phyloP scores from a whole-genome alignment of 768 basidiomycete genomes.

The Lanmaoa pseudosensibilis region DNA sequence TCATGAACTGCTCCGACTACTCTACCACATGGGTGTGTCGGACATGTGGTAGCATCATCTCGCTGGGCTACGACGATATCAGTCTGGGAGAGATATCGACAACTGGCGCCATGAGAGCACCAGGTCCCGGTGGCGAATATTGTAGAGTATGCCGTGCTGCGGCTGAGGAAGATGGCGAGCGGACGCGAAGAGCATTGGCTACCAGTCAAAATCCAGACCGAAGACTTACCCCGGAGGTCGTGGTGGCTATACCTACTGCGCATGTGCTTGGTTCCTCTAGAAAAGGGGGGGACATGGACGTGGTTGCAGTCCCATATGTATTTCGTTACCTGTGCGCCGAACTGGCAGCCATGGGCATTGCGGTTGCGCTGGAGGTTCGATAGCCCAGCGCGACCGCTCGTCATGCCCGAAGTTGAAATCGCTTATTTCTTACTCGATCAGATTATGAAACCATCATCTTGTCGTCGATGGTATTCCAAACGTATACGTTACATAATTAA shows the following conservation, averaged over 20 bases:
- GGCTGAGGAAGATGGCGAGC: slow-evolving; percentile 62
- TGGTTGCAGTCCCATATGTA: slow-evolving; percentile 94
- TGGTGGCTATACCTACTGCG: slow-evolving; percentile 64
- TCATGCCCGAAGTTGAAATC: not conserved
- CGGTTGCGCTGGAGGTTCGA: slow-evolving; percentile 77
- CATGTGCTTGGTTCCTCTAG: slow-evolving; percentile 58
- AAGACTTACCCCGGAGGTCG: slow-evolving; percentile 49
- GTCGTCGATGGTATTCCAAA: not conserved
- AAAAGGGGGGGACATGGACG: slow-evolving; percentile 85
- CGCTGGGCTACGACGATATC: slow-evolving; percentile 92
- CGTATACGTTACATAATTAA: slow-evolving; percentile 16
- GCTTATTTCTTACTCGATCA: not conserved
- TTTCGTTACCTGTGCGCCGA: slow-evolving; percentile 95
- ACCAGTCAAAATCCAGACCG: slow-evolving; percentile 50
- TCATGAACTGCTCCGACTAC: slow-evolving; percentile 99
- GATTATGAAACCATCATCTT: not conserved
- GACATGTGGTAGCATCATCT: slow-evolving; percentile 92
- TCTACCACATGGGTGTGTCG: slow-evolving; percentile 99
- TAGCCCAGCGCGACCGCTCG: slow-evolving; percentile 25
- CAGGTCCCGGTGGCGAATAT: slow-evolving; percentile 86
- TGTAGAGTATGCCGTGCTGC: slow-evolving; percentile 88
- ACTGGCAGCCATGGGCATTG: slow-evolving; percentile 97
- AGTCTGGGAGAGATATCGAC: slow-evolving; percentile 62
- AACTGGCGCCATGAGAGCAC: slow-evolving; percentile 51
- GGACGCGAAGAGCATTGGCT: slow-evolving; percentile 57